Conservation (phyloP, 495 filamentous ascomycete species). For the Podospora tetraspora region DNA sequence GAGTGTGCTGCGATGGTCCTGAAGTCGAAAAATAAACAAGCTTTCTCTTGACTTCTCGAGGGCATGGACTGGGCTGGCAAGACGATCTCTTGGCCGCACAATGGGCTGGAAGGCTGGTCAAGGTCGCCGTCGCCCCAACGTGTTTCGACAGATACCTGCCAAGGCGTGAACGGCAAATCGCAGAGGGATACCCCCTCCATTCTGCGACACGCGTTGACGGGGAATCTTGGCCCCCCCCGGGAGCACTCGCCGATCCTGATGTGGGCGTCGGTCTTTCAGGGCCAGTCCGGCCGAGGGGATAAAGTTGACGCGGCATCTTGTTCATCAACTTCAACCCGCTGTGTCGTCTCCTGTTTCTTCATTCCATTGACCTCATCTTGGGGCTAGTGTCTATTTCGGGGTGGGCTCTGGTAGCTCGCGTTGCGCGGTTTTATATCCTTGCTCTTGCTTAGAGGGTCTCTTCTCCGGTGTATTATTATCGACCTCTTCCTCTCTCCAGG, state of each 20-base stretch:
- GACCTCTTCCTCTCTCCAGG: background rate
- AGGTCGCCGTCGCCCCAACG: background rate
- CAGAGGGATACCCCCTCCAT: background rate
- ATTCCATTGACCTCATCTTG: background rate
- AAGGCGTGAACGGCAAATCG: background rate
- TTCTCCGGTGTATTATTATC: background rate
- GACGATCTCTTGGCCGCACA: background rate
- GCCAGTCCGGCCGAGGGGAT: background rate
- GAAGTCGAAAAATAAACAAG: background rate
- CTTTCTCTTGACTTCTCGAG: background rate
- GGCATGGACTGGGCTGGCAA: background rate
- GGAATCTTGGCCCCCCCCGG: background rate
- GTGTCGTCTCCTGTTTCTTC: background rate
- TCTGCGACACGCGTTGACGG: background rate
- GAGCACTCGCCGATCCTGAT: background rate
- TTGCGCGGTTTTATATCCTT: background rate
- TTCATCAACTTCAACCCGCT: background rate
- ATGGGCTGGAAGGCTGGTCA: background rate
- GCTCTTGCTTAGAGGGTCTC: background rate
- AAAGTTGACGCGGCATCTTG: background rate
- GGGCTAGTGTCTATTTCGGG: background rate
- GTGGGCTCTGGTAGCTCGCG: background rate
- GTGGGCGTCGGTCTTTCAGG: background rate
- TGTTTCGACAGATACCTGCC: background rate
- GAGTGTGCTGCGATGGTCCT: background rate